These are phyloP conservation scores for Filobasidium uniguttulatum DNA, from an alignment of 1,284 basidiomycete species.

Conservation along the genomic window DNA sequence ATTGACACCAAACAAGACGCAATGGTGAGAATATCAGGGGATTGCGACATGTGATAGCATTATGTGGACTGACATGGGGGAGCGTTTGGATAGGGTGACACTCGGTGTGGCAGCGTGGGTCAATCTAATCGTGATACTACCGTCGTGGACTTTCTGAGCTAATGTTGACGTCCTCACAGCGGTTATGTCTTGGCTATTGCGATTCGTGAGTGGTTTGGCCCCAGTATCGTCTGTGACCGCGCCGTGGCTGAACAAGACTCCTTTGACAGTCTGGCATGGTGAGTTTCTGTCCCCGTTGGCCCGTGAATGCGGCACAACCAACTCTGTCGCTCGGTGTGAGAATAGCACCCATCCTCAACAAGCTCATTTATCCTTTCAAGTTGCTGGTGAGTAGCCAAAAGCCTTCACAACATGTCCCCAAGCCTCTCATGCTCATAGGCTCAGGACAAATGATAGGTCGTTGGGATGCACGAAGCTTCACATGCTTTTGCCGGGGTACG, in stretches of 20 bases:
- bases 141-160: no score
- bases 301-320: background rate
- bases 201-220: conserved; percentile 21
- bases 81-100: background rate
- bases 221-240: background rate
- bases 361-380: conserved; percentile 83
- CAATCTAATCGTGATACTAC: background rate
- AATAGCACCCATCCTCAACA: conserved; percentile 27
- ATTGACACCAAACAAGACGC: conserved; percentile 17
- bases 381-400: conserved; percentile 38
- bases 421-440: conserved; percentile 7
- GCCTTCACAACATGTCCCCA: background rate
- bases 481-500: conserved; percentile 55
- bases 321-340: background rate
- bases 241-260: background rate
- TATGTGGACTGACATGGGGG: background rate
- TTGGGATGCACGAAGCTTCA: conserved; percentile 82
- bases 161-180: no score
- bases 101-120: background rate
- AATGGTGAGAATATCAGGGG: conserved; percentile 21
- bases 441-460: conserved; percentile 48
- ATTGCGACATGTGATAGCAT: conserved; percentile 28
- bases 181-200: conserved; percentile 26
- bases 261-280: background rate
- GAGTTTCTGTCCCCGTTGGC: background rate